Evolutionary conservation across 2,329 filamentous ascomycete genomes (phyloP).

Genomic region (Albifimbria verrucaria): DNA sequence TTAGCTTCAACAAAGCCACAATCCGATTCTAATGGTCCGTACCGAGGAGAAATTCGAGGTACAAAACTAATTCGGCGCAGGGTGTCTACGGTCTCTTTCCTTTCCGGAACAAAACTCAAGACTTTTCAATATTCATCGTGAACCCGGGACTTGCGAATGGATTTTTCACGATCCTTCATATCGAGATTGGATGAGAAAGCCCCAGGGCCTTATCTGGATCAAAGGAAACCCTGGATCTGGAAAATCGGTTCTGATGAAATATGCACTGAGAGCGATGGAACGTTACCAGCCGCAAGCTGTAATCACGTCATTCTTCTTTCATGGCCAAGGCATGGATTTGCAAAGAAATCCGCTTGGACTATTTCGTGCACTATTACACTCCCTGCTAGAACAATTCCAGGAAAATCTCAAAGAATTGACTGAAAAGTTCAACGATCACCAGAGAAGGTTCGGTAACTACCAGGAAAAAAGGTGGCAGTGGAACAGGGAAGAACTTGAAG

Average conservation of each 20-base stretch:
- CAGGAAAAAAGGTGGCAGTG: conserved; percentile 2
- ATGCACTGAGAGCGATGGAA: background rate
- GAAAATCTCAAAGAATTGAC: background rate
- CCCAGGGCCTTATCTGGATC: conserved; percentile 5
- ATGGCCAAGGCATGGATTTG: conserved; percentile 1
- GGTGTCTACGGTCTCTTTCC: conserved; percentile 4
- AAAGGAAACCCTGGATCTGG: conserved; percentile 6
- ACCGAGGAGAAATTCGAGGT: background rate
- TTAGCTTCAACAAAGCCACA: background rate
- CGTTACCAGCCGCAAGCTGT: background rate
- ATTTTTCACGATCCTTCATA: conserved; percentile 4
- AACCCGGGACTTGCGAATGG: conserved; percentile 3
- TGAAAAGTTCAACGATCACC: background rate
- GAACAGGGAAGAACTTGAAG: background rate
- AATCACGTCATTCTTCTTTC: conserved; percentile 4
- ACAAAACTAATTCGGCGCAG: background rate
- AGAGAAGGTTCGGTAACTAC: background rate
- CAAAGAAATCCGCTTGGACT: conserved; percentile 3
- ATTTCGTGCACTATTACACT: conserved; percentile 3
- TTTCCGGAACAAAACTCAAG: conserved; percentile 5
- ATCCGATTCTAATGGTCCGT: background rate
- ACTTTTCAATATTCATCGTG: conserved; percentile 2
- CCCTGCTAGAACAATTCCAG: background rate
- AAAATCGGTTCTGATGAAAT: conserved; percentile 6
- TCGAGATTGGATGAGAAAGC: conserved; percentile 3